Evolutionary conservation across 2,329 filamentous ascomycete species (phyloP).

Genomic region (Shiraia sp.): DNA sequence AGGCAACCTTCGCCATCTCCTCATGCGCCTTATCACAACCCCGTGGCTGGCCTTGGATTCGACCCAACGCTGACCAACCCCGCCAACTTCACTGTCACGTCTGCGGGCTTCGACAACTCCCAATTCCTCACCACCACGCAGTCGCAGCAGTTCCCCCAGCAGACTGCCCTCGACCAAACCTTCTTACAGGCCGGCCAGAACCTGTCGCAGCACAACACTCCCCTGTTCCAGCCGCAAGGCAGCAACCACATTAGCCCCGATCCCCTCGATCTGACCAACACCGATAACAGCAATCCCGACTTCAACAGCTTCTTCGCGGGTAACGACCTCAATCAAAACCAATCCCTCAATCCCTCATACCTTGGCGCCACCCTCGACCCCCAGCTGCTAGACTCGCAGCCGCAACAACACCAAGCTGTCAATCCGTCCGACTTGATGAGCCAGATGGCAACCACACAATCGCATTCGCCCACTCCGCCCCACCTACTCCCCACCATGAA

Average conservation of each 20-base stretch:
- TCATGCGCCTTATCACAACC: constrained; percentile 58
- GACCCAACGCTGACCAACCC: too few species aligned
- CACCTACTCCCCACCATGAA: constrained; percentile 59
- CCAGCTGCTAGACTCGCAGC: constrained; percentile 47
- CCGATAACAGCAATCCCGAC: constrained; percentile 27
- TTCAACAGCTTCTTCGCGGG: constrained; percentile 62
- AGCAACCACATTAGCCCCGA: constrained; percentile 43
- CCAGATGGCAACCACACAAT: constrained; percentile 57
- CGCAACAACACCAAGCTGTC: constrained; percentile 48
- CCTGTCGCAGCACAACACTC: constrained; percentile 61
- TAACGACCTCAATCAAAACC: constrained; percentile 57
- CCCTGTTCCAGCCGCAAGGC: constrained; percentile 45
- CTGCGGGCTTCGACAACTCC: constrained; percentile 40
- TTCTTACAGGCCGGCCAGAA: constrained; percentile 46
- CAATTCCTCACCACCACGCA: constrained; percentile 54
- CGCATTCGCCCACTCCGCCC: constrained; percentile 58
- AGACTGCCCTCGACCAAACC: constrained; percentile 46
- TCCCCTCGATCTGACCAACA: constrained; percentile 33
- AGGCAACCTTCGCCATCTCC: constrained; percentile 68
- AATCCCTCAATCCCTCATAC: constrained; percentile 65
- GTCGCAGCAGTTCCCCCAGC: constrained; percentile 48
- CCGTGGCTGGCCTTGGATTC: constrained; percentile 51
- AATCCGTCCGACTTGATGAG: constrained; percentile 53
- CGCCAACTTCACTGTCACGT: constrained; percentile 34
- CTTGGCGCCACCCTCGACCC: constrained; percentile 52